Evolutionary conservation across 129 eudicot genomes (phyloP).

Genomic region (Escallonia rubra): DNA sequence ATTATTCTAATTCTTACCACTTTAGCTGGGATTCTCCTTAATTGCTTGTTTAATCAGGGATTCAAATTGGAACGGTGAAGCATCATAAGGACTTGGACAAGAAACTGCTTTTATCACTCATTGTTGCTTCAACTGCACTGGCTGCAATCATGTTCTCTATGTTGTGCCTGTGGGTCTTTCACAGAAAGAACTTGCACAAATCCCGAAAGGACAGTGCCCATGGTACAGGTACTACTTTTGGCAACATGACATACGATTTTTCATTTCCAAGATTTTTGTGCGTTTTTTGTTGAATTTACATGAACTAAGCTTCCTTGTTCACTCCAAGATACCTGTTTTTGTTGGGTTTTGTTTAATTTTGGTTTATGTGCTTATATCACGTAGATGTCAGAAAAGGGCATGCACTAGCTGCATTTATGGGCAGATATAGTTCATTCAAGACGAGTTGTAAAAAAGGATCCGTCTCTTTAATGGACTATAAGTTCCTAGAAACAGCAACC

Average conservation of each 20-base stretch:
- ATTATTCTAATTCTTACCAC: constrained; percentile 5
- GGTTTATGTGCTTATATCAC: background rate
- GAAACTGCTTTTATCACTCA: constrained; percentile 42
- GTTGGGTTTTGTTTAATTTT: background rate
- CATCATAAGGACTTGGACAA: constrained; percentile 24
- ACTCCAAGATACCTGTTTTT: background rate
- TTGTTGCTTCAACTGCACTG: constrained; percentile 36
- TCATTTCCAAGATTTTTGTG: background rate
- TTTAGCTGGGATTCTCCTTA: constrained; percentile 11
- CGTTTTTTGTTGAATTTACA: background rate
- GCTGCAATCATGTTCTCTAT: constrained; percentile 30
- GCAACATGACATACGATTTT: constrained; percentile 1
- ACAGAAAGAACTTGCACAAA: constrained; percentile 32
- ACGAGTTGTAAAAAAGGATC: constrained; percentile 29
- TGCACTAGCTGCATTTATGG: constrained; percentile 34
- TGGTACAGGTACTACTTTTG: constrained; percentile 36
- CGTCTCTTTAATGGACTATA: constrained; percentile 47
- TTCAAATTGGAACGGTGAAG: constrained; percentile 13
- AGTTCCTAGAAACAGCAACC: constrained; percentile 49
- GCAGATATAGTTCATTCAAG: constrained; percentile 27
- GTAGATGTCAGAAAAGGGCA: constrained; percentile 32
- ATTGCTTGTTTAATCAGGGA: constrained; percentile 22
- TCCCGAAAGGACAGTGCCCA: constrained; percentile 16
- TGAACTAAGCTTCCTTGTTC: background rate
- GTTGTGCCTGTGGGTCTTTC: constrained; percentile 42